These are phyloP conservation scores for Ulmus americana DNA, from an alignment of 331 rosid genomes.

Conservation along the genomic window DNA sequence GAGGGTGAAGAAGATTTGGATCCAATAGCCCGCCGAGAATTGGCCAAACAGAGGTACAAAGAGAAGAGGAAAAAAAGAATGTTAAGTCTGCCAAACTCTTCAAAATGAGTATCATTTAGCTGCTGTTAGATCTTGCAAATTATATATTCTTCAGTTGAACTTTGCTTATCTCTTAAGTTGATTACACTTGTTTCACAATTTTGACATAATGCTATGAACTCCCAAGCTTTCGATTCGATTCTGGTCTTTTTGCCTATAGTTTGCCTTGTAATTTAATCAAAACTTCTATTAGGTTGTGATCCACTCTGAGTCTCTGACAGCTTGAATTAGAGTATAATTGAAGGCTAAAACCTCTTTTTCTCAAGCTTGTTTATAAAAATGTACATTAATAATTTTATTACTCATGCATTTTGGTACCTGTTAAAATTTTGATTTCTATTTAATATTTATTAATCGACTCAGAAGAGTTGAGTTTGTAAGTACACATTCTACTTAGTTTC, in stretches of 20 bases:
- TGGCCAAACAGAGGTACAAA: conserved; percentile 32
- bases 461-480: not conserved
- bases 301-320: not conserved
- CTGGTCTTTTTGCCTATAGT: not conserved
- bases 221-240: not conserved
- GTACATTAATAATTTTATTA: too few species aligned
- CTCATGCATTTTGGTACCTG: not conserved
- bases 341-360: not conserved
- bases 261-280: conserved; percentile 13
- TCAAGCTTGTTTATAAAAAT: not conserved
- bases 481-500: too few species aligned
- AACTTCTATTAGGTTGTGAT: not conserved
- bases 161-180: too few species aligned
- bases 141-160: not conserved
- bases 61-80: conserved; percentile 39
- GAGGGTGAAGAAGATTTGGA: conserved; percentile 24
- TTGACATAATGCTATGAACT: not conserved
- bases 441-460: not conserved
- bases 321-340: not conserved
- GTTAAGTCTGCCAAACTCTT: conserved; percentile 33
- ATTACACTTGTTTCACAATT: too few species aligned
- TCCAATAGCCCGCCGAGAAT: conserved; percentile 22
- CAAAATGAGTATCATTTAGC: conserved; percentile 2
- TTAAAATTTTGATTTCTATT: not conserved
- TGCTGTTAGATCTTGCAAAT: not conserved